Conservation (phyloP, 768 basidiomycete species). For the Kwoniella mangroviensis region DNA sequence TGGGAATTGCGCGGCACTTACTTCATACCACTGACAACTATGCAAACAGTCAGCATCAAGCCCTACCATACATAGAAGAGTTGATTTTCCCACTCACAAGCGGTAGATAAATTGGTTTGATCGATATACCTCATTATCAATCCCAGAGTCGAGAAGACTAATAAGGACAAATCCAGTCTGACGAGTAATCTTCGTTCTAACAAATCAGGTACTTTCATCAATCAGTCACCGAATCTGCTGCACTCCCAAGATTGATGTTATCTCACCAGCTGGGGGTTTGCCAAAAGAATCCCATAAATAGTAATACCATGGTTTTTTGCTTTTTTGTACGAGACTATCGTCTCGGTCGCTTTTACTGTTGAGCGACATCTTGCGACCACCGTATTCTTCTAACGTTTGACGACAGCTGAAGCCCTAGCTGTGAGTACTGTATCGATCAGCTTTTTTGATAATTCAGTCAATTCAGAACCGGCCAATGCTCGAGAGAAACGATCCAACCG, state of each 20-base stretch:
- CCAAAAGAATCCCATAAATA: constrained; percentile 41
- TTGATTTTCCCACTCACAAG: constrained; percentile 6
- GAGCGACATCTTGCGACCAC: not conserved
- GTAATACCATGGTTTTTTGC: constrained; percentile 31
- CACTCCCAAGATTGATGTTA: too few relatives aligned
- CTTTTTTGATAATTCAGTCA: too few relatives aligned
- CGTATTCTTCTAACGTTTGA: too few relatives aligned
- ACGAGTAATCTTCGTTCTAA: constrained; percentile 21
- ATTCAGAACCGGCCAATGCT: too few relatives aligned
- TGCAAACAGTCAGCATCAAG: not conserved
- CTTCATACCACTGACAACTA: constrained; percentile 31
- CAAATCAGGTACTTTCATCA: not conserved
- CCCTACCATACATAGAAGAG: not conserved
- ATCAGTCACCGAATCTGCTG: not conserved
- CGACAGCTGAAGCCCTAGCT: too few relatives aligned
- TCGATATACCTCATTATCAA: constrained; percentile 25
- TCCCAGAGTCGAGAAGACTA: constrained; percentile 27
- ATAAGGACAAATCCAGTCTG: constrained; percentile 27
- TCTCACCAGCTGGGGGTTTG: constrained; percentile 19
- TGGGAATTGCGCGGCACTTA: not conserved
- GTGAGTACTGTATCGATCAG: too few relatives aligned
- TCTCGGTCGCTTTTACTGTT: not conserved
- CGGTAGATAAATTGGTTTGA: constrained; percentile 22
- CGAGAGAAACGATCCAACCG: too few relatives aligned
- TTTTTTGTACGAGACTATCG: not conserved